Conservation (phyloP, 129 eudicot genomes). For the Mikania micrantha region DNA sequence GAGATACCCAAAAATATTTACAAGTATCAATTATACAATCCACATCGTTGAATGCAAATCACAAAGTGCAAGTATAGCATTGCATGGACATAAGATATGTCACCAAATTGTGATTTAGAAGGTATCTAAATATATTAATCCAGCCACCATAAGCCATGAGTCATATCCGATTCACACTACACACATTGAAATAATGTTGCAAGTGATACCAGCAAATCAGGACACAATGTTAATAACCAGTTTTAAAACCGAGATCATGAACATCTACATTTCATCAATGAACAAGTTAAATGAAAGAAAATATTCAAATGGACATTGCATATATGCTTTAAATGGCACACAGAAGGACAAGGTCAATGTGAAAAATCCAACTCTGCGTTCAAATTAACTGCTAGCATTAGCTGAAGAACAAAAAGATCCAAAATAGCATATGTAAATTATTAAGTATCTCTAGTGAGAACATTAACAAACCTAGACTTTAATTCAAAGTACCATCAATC, state of each 20-base stretch:
- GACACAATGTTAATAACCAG: not conserved
- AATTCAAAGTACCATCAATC: constrained; percentile 36
- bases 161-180: not conserved
- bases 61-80: not conserved
- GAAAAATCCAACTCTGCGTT: constrained; percentile 10
- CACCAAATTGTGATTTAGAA: not conserved
- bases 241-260: not conserved
- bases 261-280: not conserved
- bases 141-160: not conserved
- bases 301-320: not conserved
- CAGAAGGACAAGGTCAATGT: not conserved
- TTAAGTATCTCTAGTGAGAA: constrained; percentile 25
- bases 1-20: not conserved
- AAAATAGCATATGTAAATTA: constrained; percentile 18
- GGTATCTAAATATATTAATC: not conserved
- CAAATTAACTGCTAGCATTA: constrained; percentile 23
- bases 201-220: not conserved
- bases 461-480: constrained; percentile 46
- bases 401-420: constrained; percentile 22
- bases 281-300: not conserved
- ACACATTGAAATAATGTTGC: not conserved
- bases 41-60: not conserved
- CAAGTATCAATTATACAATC: not conserved
- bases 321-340: constrained; percentile 15
- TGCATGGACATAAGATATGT: not conserved